Evolutionary conservation across 2,329 filamentous ascomycete species (phyloP).

Genomic region (Dactylellina haptotyla): DNA sequence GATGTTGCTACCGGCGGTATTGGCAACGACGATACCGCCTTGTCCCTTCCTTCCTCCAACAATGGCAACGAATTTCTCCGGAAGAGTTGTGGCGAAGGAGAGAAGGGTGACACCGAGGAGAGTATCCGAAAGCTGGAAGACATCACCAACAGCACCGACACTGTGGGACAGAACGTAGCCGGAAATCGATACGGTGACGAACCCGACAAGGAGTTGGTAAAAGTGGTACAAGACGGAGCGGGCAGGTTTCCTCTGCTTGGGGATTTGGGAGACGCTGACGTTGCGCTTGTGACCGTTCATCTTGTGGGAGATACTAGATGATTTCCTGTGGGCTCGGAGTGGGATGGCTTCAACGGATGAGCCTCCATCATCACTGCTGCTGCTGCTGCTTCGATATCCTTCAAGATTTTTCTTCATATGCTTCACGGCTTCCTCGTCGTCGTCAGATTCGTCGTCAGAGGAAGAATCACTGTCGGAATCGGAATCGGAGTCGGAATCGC

Average conservation of each 20-base stretch:
- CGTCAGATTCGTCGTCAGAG: slow-evolving; percentile 56
- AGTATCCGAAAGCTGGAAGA: slow-evolving; percentile 63
- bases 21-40: slow-evolving; percentile 66
- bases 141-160: slow-evolving; percentile 62
- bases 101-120: slow-evolving; percentile 66
- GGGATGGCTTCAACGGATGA: slow-evolving; percentile 46
- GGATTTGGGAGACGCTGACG: slow-evolving; percentile 53
- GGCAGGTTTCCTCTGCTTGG: slow-evolving; percentile 54
- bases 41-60: slow-evolving; percentile 65
- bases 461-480: slow-evolving; percentile 59
- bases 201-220: slow-evolving; percentile 63
- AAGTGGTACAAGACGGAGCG: slow-evolving; percentile 61
- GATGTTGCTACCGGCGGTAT: slow-evolving; percentile 68
- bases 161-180: slow-evolving; percentile 66
- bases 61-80: slow-evolving; percentile 67
- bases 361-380: slow-evolving; percentile 49
- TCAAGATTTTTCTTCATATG: slow-evolving; percentile 47
- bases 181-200: slow-evolving; percentile 64
- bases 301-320: slow-evolving; percentile 39
- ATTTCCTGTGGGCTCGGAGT: slow-evolving; percentile 39
- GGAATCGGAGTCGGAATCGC: slow-evolving; percentile 63
- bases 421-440: slow-evolving; percentile 53
- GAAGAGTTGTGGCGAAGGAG: slow-evolving; percentile 67
- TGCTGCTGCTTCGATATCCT: slow-evolving; percentile 44
- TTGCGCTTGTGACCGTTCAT: slow-evolving; percentile 26